Conservation (phyloP, 2,329 filamentous ascomycete genomes). For the Neonectria coccinea region DNA sequence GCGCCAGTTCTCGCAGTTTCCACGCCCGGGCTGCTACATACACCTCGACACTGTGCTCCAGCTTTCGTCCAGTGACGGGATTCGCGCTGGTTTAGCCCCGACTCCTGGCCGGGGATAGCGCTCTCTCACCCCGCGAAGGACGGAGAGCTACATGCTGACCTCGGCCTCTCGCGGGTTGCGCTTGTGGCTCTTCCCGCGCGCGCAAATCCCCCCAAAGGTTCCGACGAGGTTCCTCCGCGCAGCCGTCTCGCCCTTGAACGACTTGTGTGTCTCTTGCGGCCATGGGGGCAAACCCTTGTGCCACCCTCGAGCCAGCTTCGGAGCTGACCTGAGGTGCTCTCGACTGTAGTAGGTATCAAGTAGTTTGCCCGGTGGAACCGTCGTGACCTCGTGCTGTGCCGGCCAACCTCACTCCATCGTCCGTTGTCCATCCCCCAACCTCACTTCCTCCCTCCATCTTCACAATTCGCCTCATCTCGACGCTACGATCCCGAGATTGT, state of each 20-base stretch:
- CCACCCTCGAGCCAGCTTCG: slow-evolving; percentile 40
- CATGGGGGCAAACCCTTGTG: slow-evolving; percentile 33
- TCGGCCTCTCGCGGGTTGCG: slow-evolving; percentile 6
- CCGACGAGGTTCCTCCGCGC: slow-evolving; percentile 41
- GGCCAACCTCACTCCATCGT: slow-evolving; percentile 43
- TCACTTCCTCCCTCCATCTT: slow-evolving; percentile 33
- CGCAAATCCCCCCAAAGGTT: slow-evolving; percentile 21
- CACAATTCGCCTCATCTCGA: slow-evolving; percentile 31
- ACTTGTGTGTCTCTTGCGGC: slow-evolving; percentile 33
- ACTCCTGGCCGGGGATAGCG: slow-evolving; percentile 22
- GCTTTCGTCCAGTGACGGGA: slow-evolving; percentile 36
- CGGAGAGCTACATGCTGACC: slow-evolving; percentile 31
- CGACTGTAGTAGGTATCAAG: slow-evolving; percentile 20
- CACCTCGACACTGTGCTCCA: slow-evolving; percentile 34
- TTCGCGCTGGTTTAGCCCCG: slow-evolving; percentile 37
- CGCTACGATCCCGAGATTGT: slow-evolving; percentile 22
- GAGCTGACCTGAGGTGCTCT: slow-evolving; percentile 36
- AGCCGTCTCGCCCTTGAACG: slow-evolving; percentile 38
- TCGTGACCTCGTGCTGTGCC: slow-evolving; percentile 47
- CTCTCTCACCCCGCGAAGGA: slow-evolving; percentile 7
- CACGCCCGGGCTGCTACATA: slow-evolving; percentile 8
- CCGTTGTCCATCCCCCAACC: slow-evolving; percentile 37
- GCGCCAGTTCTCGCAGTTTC: slow-evolving; percentile 38
- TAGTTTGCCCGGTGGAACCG: slow-evolving; percentile 44
- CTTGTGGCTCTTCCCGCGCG: slow-evolving; percentile 22